Conservation (phyloP, 2,329 filamentous ascomycete genomes). For the Fusarium globosum region DNA sequence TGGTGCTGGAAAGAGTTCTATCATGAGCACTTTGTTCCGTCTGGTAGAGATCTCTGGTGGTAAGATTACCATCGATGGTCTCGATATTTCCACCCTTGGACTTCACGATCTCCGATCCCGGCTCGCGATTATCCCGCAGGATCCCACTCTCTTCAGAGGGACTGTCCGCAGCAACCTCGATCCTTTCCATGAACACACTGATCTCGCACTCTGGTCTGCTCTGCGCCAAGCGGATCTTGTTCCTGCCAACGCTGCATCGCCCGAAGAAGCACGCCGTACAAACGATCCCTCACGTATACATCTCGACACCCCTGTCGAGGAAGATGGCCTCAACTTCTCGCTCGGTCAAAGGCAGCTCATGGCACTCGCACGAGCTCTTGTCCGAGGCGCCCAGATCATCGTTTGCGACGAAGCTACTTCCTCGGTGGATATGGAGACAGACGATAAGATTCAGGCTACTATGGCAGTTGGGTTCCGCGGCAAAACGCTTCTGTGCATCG, state of each 20-base stretch:
- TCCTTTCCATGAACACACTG: conserved; percentile 81
- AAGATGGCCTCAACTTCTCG: conserved; percentile 96
- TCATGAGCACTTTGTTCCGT: conserved; percentile 85
- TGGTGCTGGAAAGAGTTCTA: conserved; percentile 84
- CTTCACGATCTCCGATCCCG: conserved; percentile 80
- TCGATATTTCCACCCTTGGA: conserved; percentile 78
- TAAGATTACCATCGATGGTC: conserved; percentile 71
- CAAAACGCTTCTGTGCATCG: conserved; percentile 91
- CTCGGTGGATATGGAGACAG: conserved; percentile 94
- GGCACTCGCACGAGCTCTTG: conserved; percentile 90
- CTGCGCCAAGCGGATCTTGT: conserved; percentile 82
- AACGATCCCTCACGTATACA: conserved; percentile 77
- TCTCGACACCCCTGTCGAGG: conserved; percentile 87
- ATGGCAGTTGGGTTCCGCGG: conserved; percentile 88
- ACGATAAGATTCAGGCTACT: conserved; percentile 92
- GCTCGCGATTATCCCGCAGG: conserved; percentile 85
- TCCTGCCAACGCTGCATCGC: conserved; percentile 64
- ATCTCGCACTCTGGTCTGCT: conserved; percentile 81
- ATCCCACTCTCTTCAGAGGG: conserved; percentile 84
- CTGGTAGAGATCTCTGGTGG: conserved; percentile 74
- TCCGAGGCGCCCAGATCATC: conserved; percentile 89
- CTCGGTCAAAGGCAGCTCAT: conserved; percentile 95
- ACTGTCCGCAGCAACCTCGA: conserved; percentile 84
- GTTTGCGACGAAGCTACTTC: conserved; percentile 97
- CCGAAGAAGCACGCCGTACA: conserved; percentile 74